These are phyloP conservation scores for Saccharomycopsis amapae DNA, from an alignment of 805 yeast genomes.

Conservation along the genomic window DNA sequence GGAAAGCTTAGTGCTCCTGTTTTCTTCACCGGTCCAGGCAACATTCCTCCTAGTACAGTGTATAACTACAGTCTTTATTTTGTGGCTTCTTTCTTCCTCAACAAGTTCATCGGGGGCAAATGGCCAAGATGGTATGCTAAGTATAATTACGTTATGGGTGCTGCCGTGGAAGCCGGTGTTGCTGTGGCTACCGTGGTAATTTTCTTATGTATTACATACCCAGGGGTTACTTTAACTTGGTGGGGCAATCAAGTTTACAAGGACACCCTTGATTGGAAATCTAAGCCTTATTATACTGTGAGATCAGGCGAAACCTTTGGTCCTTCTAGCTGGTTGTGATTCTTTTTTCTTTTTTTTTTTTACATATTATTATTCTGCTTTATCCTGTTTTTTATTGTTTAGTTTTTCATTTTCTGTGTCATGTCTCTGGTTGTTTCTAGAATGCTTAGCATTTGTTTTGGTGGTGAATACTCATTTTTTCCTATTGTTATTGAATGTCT, in stretches of 20 bases:
- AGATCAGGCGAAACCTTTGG: constrained; percentile 43
- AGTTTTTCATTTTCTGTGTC: not conserved
- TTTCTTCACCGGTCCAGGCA: constrained; percentile 52
- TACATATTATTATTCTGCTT: not conserved
- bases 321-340: constrained; percentile 40
- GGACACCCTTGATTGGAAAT: constrained; percentile 32
- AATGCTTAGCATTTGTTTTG: no score
- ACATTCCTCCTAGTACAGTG: constrained; percentile 70
- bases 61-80: constrained; percentile 56
- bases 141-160: constrained; percentile 52
- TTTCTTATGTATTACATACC: constrained; percentile 44
- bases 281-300: constrained; percentile 30
- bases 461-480: no score
- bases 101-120: constrained; percentile 37
- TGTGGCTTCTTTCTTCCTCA: constrained; percentile 37
- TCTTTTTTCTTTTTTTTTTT: not conserved
- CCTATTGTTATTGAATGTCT: no score
- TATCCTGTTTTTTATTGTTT: not conserved
- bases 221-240: constrained; percentile 37
- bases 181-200: constrained; percentile 52
- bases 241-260: constrained; percentile 53
- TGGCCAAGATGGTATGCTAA: constrained; percentile 54
- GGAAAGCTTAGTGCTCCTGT: constrained; percentile 52
- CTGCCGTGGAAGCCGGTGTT: constrained; percentile 59
- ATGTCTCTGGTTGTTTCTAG: no score